These are phyloP conservation scores for Phylloporus sp. DNA, from an alignment of 768 basidiomycete species.

Conservation along the genomic window DNA sequence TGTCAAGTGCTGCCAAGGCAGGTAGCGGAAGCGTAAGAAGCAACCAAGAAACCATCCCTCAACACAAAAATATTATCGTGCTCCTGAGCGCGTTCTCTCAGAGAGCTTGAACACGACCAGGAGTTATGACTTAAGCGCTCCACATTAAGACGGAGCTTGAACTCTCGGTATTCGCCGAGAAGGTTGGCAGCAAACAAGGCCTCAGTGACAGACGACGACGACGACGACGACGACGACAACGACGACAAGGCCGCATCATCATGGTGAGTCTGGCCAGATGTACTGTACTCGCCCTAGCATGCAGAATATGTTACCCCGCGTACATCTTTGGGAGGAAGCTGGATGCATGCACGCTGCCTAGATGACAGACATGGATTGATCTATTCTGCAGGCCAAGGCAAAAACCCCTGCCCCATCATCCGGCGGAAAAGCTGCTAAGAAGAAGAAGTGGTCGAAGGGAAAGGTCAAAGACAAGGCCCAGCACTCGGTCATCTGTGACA, in stretches of 20 bases:
- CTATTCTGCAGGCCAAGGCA: conserved; percentile 65
- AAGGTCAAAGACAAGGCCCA: conserved; percentile 99
- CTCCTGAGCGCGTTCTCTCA: no score
- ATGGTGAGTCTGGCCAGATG: conserved; percentile 27
- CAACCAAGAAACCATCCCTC: conserved; percentile 51
- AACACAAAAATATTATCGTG: no score
- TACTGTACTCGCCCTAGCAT: not conserved
- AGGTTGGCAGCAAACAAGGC: not conserved
- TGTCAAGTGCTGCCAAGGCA: conserved; percentile 41
- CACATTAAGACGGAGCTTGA: conserved; percentile 19
- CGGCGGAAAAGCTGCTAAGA: conserved; percentile 90
- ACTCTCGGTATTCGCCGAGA: conserved; percentile 20
- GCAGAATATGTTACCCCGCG: not conserved
- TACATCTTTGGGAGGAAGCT: conserved; percentile 10
- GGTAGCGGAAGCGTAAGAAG: conserved; percentile 38
- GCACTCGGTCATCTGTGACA: conserved; percentile 94
- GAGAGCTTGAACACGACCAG: not conserved
- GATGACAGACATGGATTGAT: conserved; percentile 21
- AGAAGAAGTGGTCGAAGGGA: conserved; percentile 99
- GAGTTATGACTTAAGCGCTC: conserved; percentile 19
- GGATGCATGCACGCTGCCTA: conserved; percentile 19
- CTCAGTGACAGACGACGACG: no score
- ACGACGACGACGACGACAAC: conserved; percentile 16
- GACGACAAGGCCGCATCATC: conserved; percentile 21
- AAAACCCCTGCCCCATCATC: conserved; percentile 59